Base-by-base conservation (phyloP, 495 filamentous ascomycete species). In the Copromyces sp. region DNA sequence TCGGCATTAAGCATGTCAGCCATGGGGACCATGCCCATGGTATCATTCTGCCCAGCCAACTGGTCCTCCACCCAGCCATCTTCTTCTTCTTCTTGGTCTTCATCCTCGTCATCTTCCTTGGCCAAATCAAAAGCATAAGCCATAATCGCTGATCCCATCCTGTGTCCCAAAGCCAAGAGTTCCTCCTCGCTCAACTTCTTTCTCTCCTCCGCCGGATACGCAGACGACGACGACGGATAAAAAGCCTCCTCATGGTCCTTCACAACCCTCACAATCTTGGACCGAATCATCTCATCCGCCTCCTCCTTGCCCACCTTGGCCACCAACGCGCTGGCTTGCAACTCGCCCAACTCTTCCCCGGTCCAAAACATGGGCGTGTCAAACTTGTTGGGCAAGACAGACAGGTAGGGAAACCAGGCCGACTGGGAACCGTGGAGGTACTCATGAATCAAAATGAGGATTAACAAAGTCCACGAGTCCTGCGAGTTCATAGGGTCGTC, bases 1-100 rank as follows among this genome's bases (percentile, higher is more conserved):
- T 98, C 92, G 1, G 95, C 94, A 77, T 98, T 98, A 14, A 97
- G 87, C 74, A 97, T 89, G 79, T 98, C 95, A 3, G 95, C 95
- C 80, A 98, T 84, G 17, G 94, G 94, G 11, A 98, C 91, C 93
- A 98, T 95, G 61, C 91, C 93, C 79, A 97, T 92, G 70, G 82
- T 82, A 4, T 81, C 80, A 14, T 82, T 81, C 70, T 90, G 90
- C 37, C 91, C 91, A 0, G 24, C 53, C 1, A 14, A 1, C 72
- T 91, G 89, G 20, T 91, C 90, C 72, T 90, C 87, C 61, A 92
- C 89, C 75, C 88, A 87, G 20, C 86, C 90, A 29, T 91, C 89
- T 37, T 83, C 85, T 45, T 91, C 89, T 37, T 83, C 85, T 45
- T 88, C 87, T 0, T 86, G 83, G 35, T 88, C 86, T 3, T 86